phyloP scores from a whole-genome alignment of 129 eudicot genomes.

The Chrysanthemum lavandulifolium region DNA sequence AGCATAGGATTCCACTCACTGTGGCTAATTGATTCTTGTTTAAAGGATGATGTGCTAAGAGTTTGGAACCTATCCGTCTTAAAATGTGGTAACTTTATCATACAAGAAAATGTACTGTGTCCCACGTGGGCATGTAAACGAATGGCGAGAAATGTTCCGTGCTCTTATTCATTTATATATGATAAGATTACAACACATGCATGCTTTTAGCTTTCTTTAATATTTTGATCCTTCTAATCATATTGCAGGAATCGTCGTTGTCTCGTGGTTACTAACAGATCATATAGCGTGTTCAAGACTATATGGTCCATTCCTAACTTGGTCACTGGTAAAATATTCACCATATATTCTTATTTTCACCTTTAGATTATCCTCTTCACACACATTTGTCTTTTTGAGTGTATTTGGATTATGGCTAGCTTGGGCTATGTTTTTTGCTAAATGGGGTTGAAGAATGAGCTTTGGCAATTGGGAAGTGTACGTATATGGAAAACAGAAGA shows the following conservation, averaged over 20 bases:
- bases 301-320: constrained; percentile 38
- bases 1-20: constrained; percentile 7
- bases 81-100: constrained; percentile 29
- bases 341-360: constrained; percentile 41
- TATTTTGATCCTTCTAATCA: constrained; percentile 34
- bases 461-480: neutral
- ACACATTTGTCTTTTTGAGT: constrained; percentile 22
- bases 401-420: constrained; percentile 15
- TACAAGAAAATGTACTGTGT: constrained; percentile 18
- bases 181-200: constrained; percentile 33
- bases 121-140: constrained; percentile 47
- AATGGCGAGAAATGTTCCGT: constrained; percentile 40
- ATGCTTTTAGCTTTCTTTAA: constrained; percentile 5
- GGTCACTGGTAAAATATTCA: constrained; percentile 26
- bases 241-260: constrained; percentile 30
- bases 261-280: constrained; percentile 18
- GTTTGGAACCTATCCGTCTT: constrained; percentile 24
- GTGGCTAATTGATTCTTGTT: constrained; percentile 7
- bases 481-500: neutral
- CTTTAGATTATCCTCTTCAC: constrained; percentile 21
- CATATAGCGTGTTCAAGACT: constrained; percentile 32
- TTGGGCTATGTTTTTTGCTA: constrained; percentile 3
- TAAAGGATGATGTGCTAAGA: constrained; percentile 37
- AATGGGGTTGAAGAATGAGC: neutral
- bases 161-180: constrained; percentile 11